Conservation (phyloP, 352 stramenopile species). For the Globisporangium mamillatum region DNA sequence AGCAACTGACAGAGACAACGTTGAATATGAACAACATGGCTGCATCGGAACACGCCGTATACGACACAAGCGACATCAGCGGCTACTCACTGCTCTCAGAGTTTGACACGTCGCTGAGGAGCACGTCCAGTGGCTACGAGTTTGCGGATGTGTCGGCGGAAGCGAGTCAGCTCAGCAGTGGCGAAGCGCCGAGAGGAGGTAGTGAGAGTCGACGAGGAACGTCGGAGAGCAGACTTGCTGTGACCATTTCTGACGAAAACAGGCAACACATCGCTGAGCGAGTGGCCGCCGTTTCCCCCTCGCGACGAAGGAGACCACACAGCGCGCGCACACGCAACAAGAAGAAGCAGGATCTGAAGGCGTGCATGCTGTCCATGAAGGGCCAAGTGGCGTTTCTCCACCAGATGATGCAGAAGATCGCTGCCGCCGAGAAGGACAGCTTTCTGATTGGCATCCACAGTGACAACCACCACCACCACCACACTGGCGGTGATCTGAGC, state of each 20-base stretch:
- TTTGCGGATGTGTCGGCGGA: conserved; percentile 8
- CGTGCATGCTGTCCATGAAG: conserved; percentile 22
- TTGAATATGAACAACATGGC: conserved; percentile 3
- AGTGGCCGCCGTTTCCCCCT: not conserved
- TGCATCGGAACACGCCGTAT: not conserved
- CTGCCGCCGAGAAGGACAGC: conserved; percentile 3
- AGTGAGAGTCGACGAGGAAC: not conserved
- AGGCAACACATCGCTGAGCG: conserved; percentile 1
- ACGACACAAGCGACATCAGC: not conserved
- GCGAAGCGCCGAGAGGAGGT: not conserved
- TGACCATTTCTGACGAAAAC: not conserved
- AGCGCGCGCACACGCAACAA: conserved; percentile 9
- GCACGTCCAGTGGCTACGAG: conserved; percentile 1
- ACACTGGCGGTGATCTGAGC: conserved; percentile 1
- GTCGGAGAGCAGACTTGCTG: not conserved
- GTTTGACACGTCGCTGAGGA: not conserved
- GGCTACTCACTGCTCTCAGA: not conserved
- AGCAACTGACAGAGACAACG: not conserved
- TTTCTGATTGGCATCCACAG: not conserved
- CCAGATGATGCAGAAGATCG: conserved; percentile 12
- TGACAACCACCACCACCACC: not conserved
- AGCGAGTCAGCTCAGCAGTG: not conserved
- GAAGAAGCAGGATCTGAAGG: conserved; percentile 9
- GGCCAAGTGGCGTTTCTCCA: conserved; percentile 20
- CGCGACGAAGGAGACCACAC: conserved; percentile 7